These are phyloP conservation scores for Fomitopsis schrenkii DNA, from an alignment of 1,284 basidiomycete species.

Conservation along the genomic window DNA sequence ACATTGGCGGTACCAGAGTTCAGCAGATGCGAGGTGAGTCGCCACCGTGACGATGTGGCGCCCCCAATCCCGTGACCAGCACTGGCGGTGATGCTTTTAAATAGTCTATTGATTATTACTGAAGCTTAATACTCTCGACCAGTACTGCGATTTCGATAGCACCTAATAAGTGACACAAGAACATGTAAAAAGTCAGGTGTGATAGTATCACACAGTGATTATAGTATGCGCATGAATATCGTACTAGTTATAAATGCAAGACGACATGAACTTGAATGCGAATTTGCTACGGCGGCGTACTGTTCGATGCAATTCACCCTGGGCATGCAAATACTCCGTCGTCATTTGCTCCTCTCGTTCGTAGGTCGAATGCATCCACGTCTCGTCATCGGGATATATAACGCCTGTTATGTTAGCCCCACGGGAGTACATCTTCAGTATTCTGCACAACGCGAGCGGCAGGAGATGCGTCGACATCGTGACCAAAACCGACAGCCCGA, in stretches of 20 bases:
- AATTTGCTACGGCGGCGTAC: not conserved
- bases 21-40: not conserved
- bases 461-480: not conserved
- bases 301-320: not conserved
- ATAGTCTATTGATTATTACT: too few relatives aligned
- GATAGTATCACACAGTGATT: too few relatives aligned
- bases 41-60: too few relatives aligned
- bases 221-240: not conserved
- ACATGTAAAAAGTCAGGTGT: too few relatives aligned
- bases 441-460: not conserved
- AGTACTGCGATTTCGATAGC: too few relatives aligned
- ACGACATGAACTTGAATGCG: not conserved
- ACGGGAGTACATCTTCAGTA: not conserved
- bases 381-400: not conserved
- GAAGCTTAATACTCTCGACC: too few relatives aligned
- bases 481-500: not conserved
- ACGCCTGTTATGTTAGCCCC: not conserved
- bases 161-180: too few relatives aligned
- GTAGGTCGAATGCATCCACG: not conserved
- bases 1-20: conserved; percentile 10
- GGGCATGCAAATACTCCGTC: not conserved
- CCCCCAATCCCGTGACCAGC: too few relatives aligned
- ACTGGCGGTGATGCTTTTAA: too few relatives aligned
- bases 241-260: not conserved
- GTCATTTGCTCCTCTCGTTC: not conserved